Conservation (phyloP, 75 land plant genomes). For the Sequoiadendron giganteum region DNA sequence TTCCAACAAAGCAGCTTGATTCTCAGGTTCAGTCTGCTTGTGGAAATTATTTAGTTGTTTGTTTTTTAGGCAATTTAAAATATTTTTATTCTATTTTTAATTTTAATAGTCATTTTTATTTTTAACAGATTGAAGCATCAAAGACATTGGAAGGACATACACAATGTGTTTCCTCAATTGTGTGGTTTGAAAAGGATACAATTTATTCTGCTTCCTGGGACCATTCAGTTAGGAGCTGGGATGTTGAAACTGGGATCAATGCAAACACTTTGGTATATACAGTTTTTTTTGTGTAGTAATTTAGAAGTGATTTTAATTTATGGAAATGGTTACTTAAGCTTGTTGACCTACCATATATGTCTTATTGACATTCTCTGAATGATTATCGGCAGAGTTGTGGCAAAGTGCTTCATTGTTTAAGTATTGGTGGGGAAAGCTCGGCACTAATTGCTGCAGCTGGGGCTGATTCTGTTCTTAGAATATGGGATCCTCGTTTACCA, state of each 20-base stretch:
- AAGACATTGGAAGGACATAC: constrained; percentile 79
- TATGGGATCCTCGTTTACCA: constrained; percentile 98
- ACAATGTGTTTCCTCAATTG: constrained; percentile 76
- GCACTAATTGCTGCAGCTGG: constrained; percentile 85
- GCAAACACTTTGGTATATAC: constrained; percentile 55
- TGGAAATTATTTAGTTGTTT: neutral
- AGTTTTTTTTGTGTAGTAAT: neutral
- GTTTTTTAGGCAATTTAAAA: neutral
- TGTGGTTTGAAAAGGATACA: constrained; percentile 58
- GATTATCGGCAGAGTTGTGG: constrained; percentile 55
- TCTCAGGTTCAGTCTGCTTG: neutral
- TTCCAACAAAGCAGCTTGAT: constrained; percentile 12
- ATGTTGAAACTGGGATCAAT: constrained; percentile 77
- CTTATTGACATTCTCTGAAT: constrained; percentile 7
- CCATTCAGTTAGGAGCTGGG: constrained; percentile 89
- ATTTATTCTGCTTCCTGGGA: constrained; percentile 94
- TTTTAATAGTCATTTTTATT: neutral
- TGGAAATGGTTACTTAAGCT: neutral
- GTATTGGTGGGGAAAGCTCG: constrained; percentile 79
- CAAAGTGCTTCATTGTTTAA: constrained; percentile 76
- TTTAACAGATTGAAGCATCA: constrained; percentile 31
- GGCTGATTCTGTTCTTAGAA: constrained; percentile 71
- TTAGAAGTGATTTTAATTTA: neutral
- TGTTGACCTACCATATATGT: neutral
- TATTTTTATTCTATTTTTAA: neutral